Percentiles rank a stretch among this genome's conserved stretches.
Evolutionary conservation across 2,329 filamentous ascomycete species (phyloP).

Genomic region (Botrytis paeoniae): DNA sequence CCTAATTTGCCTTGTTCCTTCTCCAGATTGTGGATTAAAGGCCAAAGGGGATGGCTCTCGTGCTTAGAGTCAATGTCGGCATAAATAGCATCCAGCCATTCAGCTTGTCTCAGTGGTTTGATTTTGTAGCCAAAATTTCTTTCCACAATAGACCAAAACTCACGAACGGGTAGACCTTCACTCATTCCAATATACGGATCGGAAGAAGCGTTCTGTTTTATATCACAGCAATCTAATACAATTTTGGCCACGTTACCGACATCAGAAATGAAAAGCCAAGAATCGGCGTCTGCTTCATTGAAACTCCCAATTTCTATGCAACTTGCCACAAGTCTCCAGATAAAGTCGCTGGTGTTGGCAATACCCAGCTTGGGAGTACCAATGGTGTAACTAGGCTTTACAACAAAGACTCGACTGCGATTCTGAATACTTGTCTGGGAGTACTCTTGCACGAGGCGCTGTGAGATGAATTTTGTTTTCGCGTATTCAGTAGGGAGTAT

Average conservation of each 20-base stretch:
- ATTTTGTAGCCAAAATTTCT: slow-evolving; percentile 12
- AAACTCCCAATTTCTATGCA: slow-evolving; percentile 26
- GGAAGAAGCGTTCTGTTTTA: not conserved
- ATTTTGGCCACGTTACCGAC: slow-evolving; percentile 24
- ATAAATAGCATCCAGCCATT: slow-evolving; percentile 12
- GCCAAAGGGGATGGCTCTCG: slow-evolving; percentile 9
- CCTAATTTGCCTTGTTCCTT: slow-evolving; percentile 17
- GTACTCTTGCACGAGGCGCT: slow-evolving; percentile 51
- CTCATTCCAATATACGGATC: slow-evolving; percentile 1
- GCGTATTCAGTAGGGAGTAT: slow-evolving; percentile 75
- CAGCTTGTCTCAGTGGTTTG: slow-evolving; percentile 4
- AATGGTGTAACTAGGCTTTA: slow-evolving; percentile 32
- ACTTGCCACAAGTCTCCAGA: slow-evolving; percentile 31
- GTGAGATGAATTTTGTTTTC: slow-evolving; percentile 76
- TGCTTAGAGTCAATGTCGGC: slow-evolving; percentile 5
- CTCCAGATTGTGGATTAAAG: slow-evolving; percentile 25
- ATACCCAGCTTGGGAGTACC: slow-evolving; percentile 29
- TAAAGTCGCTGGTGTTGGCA: slow-evolving; percentile 32
- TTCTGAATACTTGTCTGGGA: not conserved
- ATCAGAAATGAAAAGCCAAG: slow-evolving; percentile 28
- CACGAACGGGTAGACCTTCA: slow-evolving; percentile 14
- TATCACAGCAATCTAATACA: slow-evolving; percentile 11
- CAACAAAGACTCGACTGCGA: slow-evolving; percentile 19
- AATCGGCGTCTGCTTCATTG: slow-evolving; percentile 18
- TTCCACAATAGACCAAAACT: slow-evolving; percentile 17